These are phyloP conservation scores for Geotrichum fermentans DNA, from an alignment of 1,139 yeast species.

Conservation along the genomic window DNA sequence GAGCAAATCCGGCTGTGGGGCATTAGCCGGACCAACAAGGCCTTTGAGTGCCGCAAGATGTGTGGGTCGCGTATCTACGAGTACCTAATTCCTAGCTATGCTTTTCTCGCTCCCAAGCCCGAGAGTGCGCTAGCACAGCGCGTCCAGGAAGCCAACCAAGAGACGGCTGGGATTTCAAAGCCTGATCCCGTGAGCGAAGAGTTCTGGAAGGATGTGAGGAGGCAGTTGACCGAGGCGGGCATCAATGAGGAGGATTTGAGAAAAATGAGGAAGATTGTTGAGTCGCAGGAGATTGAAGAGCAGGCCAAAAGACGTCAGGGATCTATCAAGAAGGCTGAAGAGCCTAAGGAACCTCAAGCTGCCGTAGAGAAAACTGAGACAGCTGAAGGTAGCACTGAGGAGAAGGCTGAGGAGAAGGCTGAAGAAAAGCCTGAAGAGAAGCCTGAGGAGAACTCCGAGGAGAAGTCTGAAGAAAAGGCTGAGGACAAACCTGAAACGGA, in stretches of 20 bases:
- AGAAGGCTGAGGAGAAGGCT: conserved; percentile 26
- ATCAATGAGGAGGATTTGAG: conserved; percentile 36
- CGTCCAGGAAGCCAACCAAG: conserved; percentile 49
- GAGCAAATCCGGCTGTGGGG: conserved; percentile 92
- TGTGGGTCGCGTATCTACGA: conserved; percentile 93
- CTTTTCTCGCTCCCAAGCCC: conserved; percentile 88
- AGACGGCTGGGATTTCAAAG: conserved; percentile 56
- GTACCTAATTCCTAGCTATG: conserved; percentile 84
- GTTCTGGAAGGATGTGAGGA: conserved; percentile 63
- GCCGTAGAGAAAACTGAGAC: not conserved
- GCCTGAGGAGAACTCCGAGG: conserved; percentile 34
- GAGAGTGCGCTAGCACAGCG: conserved; percentile 57
- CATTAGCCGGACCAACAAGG: conserved; percentile 77
- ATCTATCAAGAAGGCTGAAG: conserved; percentile 31
- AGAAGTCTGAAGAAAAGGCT: conserved; percentile 24
- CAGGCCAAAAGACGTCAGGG: conserved; percentile 25
- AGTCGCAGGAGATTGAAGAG: conserved; percentile 28
- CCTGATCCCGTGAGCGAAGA: conserved; percentile 61
- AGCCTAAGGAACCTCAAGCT: conserved; percentile 20
- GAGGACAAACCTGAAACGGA: too few relatives aligned
- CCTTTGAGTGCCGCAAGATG: conserved; percentile 92
- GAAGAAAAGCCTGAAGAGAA: conserved; percentile 30
- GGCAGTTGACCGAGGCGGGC: conserved; percentile 31
- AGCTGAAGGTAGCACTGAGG: conserved; percentile 6
- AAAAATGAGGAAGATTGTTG: conserved; percentile 37